A percentile compares a stretch with the other conserved stretches of the same genome.
Evolutionary conservation across 805 yeast genomes (phyloP).

Genomic region (Kluyveromyces wickerhamii): DNA sequence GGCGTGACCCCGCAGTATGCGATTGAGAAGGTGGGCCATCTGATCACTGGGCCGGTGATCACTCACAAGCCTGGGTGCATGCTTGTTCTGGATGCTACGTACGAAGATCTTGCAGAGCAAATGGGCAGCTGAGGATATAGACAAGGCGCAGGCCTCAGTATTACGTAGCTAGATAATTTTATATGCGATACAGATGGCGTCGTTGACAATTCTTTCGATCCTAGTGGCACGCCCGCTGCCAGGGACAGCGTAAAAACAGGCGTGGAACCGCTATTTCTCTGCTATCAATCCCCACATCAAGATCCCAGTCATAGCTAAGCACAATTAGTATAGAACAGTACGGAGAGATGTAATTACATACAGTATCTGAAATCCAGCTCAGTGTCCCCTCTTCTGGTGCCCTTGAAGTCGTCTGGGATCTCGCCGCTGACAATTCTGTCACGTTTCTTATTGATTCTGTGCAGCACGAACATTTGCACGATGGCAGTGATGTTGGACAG

Average conservation of each 20-base stretch:
- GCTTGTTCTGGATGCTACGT: constrained; percentile 30
- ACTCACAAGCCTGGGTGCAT: constrained; percentile 33
- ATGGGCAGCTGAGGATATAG: too few relatives aligned
- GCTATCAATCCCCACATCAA: too few relatives aligned
- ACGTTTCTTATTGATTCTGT: constrained; percentile 11
- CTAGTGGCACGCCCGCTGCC: too few relatives aligned
- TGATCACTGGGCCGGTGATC: constrained; percentile 27
- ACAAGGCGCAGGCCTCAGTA: too few relatives aligned
- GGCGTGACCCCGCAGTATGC: constrained; percentile 37
- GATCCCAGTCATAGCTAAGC: too few relatives aligned
- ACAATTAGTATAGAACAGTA: too few relatives aligned
- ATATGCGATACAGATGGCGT: too few relatives aligned
- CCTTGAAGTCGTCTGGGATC: constrained; percentile 13
- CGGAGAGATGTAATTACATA: too few relatives aligned
- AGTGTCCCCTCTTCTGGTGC: constrained; percentile 20
- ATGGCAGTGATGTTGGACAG: constrained; percentile 17
- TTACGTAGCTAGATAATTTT: too few relatives aligned
- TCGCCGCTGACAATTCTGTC: constrained; percentile 17
- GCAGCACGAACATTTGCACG: constrained; percentile 13
- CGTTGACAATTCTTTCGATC: too few relatives aligned
- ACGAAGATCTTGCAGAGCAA: constrained; percentile 10
- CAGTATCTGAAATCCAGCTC: constrained; percentile 22
- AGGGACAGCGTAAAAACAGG: too few relatives aligned
- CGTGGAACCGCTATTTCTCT: too few relatives aligned
- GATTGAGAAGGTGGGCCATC: constrained; percentile 21